A percentile compares a stretch with the other conserved stretches of the same genome.
Conservation (phyloP, 441 rosid species). For the Arabidopsis hybrid region DNA sequence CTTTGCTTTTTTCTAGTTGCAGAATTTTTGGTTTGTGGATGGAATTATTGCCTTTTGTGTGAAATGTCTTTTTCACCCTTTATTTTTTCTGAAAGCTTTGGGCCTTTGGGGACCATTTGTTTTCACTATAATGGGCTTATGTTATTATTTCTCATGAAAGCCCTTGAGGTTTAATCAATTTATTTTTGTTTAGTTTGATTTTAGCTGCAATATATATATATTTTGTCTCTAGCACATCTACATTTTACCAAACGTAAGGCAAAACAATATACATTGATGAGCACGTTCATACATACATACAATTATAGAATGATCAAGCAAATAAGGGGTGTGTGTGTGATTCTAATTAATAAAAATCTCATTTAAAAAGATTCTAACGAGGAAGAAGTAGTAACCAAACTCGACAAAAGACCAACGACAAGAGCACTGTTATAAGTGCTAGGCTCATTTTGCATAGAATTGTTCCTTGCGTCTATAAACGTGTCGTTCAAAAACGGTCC, state of each 20-base stretch:
- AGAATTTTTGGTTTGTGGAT: slow-evolving; percentile 36
- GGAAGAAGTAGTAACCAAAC: slow-evolving; percentile 86
- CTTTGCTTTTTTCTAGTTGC: slow-evolving; percentile 16
- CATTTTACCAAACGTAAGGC: neutral
- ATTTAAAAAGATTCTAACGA: slow-evolving; percentile 35
- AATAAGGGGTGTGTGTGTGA: neutral
- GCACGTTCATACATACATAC: slow-evolving; percentile 17
- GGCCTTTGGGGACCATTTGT: slow-evolving; percentile 11
- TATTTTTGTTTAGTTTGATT: too few relatives aligned
- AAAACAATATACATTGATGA: slow-evolving; percentile 12
- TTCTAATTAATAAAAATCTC: slow-evolving; percentile 22
- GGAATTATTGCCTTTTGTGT: neutral
- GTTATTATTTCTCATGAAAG: too few relatives aligned
- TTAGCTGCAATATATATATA: neutral
- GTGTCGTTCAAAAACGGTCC: slow-evolving; percentile 93
- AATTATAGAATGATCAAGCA: neutral
- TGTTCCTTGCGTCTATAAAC: slow-evolving; percentile 71
- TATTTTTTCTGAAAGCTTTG: neutral
- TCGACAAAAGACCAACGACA: slow-evolving; percentile 89
- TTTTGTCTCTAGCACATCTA: neutral
- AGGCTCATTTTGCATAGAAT: slow-evolving; percentile 88
- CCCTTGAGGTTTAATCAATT: too few relatives aligned
- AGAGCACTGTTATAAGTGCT: slow-evolving; percentile 87
- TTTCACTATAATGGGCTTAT: too few relatives aligned
- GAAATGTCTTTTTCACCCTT: slow-evolving; percentile 35